Conservation (phyloP, 768 basidiomycete species). For the Rubroboletus satanas region DNA sequence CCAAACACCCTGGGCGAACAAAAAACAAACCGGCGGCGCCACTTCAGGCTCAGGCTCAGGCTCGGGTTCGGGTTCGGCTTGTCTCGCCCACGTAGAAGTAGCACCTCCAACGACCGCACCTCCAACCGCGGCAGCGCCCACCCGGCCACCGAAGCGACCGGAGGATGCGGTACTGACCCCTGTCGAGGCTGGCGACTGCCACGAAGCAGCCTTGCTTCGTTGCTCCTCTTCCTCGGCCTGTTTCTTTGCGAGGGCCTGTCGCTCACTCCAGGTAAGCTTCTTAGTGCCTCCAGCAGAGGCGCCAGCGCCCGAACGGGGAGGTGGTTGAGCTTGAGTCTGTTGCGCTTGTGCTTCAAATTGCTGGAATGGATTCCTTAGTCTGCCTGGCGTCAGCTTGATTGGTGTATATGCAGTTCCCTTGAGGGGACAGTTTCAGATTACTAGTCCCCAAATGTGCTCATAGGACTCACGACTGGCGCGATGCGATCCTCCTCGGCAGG, state of each 20-base stretch:
- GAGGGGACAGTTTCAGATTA: neutral
- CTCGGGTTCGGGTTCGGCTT: conserved; percentile 24
- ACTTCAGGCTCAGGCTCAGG: conserved; percentile 32
- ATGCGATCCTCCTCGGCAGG: conserved; percentile 80
- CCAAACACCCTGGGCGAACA: neutral
- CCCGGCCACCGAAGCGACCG: conserved; percentile 33
- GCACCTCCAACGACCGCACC: conserved; percentile 30
- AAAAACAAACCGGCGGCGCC: conserved; percentile 26
- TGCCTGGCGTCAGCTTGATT: conserved; percentile 83
- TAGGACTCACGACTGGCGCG: conserved; percentile 54
- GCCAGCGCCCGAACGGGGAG: conserved; percentile 16
- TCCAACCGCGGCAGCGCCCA: conserved; percentile 30
- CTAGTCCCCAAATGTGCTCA: neutral
- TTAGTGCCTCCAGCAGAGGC: conserved; percentile 42
- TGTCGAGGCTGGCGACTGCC: conserved; percentile 36
- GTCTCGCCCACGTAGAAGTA: conserved; percentile 21
- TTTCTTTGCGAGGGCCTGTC: conserved; percentile 88
- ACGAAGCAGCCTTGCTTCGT: conserved; percentile 55
- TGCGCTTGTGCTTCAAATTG: conserved; percentile 51
- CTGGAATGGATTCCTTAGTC: conserved; percentile 80
- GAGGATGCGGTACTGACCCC: conserved; percentile 37
- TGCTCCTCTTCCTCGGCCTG: conserved; percentile 76
- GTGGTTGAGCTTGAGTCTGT: conserved; percentile 27
- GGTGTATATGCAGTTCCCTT: conserved; percentile 84
- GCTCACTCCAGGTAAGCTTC: conserved; percentile 91